phyloP scores from a whole-genome alignment of 345 rosid species.

The Euphorbia pulcherrima region DNA sequence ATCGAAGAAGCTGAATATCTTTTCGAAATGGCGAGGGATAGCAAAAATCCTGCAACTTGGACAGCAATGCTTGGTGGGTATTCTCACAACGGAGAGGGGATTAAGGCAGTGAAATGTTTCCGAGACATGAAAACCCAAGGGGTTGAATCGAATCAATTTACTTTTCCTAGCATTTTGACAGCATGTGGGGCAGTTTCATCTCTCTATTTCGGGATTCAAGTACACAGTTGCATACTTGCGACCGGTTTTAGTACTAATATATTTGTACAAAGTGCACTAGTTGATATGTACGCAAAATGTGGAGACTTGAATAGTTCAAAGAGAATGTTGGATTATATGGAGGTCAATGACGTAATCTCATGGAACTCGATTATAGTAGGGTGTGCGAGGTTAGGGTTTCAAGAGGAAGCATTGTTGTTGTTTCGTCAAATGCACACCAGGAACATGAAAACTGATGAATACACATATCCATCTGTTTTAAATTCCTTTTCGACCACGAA shows the following conservation, averaged over 20 bases:
- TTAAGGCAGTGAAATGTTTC: constrained; percentile 58
- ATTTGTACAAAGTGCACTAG: constrained; percentile 71
- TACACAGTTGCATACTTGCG: constrained; percentile 63
- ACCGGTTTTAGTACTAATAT: constrained; percentile 58
- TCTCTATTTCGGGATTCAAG: constrained; percentile 55
- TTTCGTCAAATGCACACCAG: constrained; percentile 59
- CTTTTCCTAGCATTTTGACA: constrained; percentile 71
- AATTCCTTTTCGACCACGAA: constrained; percentile 57
- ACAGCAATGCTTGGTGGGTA: constrained; percentile 84
- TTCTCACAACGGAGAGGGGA: constrained; percentile 51
- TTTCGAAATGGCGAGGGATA: constrained; percentile 38
- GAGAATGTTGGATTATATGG: constrained; percentile 42
- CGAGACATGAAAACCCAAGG: constrained; percentile 55
- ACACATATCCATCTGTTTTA: constrained; percentile 61
- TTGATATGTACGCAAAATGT: constrained; percentile 86
- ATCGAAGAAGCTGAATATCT: constrained; percentile 66
- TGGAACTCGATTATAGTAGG: constrained; percentile 86
- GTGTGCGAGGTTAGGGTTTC: constrained; percentile 60
- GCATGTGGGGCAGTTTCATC: constrained; percentile 60
- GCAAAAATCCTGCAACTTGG: constrained; percentile 65
- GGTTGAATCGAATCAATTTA: constrained; percentile 59
- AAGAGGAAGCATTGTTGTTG: constrained; percentile 54
- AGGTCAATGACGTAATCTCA: constrained; percentile 58
- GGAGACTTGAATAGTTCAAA: constrained; percentile 55
- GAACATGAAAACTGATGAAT: constrained; percentile 56